A percentile compares a stretch with the other conserved stretches of the same genome.
phyloP scores from a whole-genome alignment of 768 basidiomycete species.

The Tylopilus cervinicoccineus region DNA sequence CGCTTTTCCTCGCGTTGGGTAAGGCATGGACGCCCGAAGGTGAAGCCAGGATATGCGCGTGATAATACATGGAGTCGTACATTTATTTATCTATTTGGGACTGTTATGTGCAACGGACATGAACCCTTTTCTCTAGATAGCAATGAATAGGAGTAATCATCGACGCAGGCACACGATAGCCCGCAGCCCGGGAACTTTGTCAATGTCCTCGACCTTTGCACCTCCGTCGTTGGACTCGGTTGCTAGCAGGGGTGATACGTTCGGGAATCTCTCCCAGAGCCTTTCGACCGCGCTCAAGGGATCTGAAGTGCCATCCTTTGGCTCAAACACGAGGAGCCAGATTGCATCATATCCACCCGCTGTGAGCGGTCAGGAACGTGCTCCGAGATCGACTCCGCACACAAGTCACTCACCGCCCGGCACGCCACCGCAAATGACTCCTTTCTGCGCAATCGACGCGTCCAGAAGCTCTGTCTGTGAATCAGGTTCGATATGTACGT shows the following conservation, averaged over 20 bases:
- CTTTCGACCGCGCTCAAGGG: slow-evolving; percentile 61
- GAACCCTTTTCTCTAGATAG: slow-evolving; percentile 8
- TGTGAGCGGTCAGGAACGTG: slow-evolving; percentile 29
- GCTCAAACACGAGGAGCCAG: slow-evolving; percentile 83
- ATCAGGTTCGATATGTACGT: slow-evolving; percentile 86
- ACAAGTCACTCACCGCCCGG: slow-evolving; percentile 72
- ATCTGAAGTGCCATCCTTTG: slow-evolving; percentile 42
- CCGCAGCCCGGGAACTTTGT: slow-evolving; percentile 52
- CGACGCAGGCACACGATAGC: slow-evolving; percentile 31
- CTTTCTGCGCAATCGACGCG: slow-evolving; percentile 68
- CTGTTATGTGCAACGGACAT: slow-evolving; percentile 6
- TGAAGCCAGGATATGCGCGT: slow-evolving; percentile 68
- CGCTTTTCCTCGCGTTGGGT: slow-evolving; percentile 67
- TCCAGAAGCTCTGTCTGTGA: slow-evolving; percentile 85
- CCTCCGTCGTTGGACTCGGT: slow-evolving; percentile 68
- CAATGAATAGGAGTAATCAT: slow-evolving; percentile 3
- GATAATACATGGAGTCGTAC: slow-evolving; percentile 22
- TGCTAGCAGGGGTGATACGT: slow-evolving; percentile 69
- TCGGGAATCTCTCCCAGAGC: slow-evolving; percentile 59
- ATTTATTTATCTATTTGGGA: slow-evolving; percentile 22
- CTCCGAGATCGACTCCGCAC: neutral
- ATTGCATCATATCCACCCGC: slow-evolving; percentile 98
- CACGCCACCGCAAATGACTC: slow-evolving; percentile 92
- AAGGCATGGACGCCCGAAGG: slow-evolving; percentile 78
- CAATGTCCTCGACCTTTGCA: slow-evolving; percentile 57